phyloP scores from a whole-genome alignment of 1,139 yeast genomes.

The Kazachstania sp. region DNA sequence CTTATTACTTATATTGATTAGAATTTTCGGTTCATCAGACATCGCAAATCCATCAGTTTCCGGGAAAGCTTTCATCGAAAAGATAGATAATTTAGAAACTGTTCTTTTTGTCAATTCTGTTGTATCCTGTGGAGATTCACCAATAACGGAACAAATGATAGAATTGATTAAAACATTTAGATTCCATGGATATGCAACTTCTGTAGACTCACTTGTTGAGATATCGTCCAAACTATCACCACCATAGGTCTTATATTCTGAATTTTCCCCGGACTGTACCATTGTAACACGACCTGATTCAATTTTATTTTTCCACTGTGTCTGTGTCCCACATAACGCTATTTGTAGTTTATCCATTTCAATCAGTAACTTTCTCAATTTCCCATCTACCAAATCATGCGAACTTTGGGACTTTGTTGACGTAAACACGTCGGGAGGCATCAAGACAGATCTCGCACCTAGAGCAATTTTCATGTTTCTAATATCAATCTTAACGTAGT shows the following conservation, averaged over 20 bases:
- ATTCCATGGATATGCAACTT: conserved; percentile 24
- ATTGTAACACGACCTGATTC: conserved; percentile 16
- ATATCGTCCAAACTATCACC: conserved; percentile 32
- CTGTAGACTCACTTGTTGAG: conserved; percentile 22
- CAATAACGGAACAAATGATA: conserved; percentile 25
- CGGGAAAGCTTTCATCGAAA: conserved; percentile 26
- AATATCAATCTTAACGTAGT: conserved; percentile 33
- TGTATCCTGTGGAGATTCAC: conserved; percentile 29
- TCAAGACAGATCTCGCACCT: conserved; percentile 56
- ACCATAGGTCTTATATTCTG: conserved; percentile 17
- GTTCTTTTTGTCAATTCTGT: conserved; percentile 27
- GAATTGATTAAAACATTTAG: conserved; percentile 17
- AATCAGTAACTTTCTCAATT: conserved; percentile 35
- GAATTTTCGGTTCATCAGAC: conserved; percentile 27
- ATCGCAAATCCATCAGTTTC: conserved; percentile 17
- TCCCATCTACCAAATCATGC: conserved; percentile 37
- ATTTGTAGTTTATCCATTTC: conserved; percentile 21
- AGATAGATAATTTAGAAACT: conserved; percentile 26
- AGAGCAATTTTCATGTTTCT: conserved; percentile 33
- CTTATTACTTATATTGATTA: conserved; percentile 30
- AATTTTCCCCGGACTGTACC: conserved; percentile 14
- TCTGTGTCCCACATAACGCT: conserved; percentile 20
- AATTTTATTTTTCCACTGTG: conserved; percentile 22
- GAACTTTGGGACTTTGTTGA: conserved; percentile 32
- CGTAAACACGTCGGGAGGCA: conserved; percentile 38